Evolutionary conservation across 2,329 filamentous ascomycete genomes (phyloP).

Genomic region (Aspergillus aculeatus): DNA sequence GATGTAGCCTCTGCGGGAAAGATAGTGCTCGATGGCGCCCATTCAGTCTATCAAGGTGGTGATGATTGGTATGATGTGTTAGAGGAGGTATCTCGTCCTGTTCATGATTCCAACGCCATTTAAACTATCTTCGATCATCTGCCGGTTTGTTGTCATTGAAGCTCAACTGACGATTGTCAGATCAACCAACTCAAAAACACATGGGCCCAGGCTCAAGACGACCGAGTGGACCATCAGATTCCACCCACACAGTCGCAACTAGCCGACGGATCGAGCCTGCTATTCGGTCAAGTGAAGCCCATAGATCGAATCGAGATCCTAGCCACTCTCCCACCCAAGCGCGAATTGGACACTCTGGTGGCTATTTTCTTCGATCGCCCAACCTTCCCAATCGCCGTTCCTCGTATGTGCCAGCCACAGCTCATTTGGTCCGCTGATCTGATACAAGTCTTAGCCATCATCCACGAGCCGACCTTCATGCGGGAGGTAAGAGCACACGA

Average conservation of each 20-base stretch:
- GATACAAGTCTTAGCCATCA: slow-evolving; percentile 6
- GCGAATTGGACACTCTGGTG: slow-evolving; percentile 3
- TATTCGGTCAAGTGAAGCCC: slow-evolving; percentile 10
- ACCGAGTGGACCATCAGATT: not conserved
- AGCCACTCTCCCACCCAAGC: slow-evolving; percentile 1
- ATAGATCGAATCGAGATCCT: slow-evolving; percentile 10
- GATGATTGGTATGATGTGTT: slow-evolving; percentile 14
- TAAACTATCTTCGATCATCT: not conserved
- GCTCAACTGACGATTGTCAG: not conserved
- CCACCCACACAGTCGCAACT: not conserved
- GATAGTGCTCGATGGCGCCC: slow-evolving; percentile 5
- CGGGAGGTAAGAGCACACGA: slow-evolving; percentile 6
- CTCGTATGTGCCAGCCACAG: slow-evolving; percentile 1
- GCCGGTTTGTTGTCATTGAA: not conserved
- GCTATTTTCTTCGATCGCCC: slow-evolving; percentile 4
- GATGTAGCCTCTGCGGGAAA: slow-evolving; percentile 2
- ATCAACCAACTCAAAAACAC: slow-evolving; percentile 9
- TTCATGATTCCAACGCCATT: too few relatives aligned
- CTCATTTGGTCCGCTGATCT: too few relatives aligned
- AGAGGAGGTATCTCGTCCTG: not conserved
- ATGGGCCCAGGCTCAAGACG: slow-evolving; percentile 4
- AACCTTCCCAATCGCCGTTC: slow-evolving; percentile 6
- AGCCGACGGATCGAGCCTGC: slow-evolving; percentile 9
- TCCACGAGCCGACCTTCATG: slow-evolving; percentile 13
- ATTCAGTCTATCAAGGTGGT: slow-evolving; percentile 7